A percentile compares a stretch with the other conserved stretches of the same genome.
Evolutionary conservation across 148 eudicot species (phyloP).

Genomic region (Arctostaphylos glauca): DNA sequence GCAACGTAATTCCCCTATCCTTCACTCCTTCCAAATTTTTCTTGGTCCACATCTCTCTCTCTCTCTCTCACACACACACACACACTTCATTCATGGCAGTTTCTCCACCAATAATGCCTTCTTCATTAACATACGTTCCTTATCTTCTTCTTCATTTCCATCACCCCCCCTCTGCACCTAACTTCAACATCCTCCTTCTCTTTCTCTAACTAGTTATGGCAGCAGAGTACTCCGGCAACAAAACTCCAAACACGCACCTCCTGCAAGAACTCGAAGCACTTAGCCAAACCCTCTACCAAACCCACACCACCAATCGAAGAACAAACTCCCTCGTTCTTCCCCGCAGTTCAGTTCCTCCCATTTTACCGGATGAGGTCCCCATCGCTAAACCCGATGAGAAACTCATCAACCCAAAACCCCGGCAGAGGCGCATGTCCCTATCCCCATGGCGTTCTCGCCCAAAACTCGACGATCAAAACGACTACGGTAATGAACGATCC

Average conservation of each 20-base stretch:
- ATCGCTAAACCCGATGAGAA: conserved; percentile 10
- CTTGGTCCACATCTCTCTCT: conserved; percentile 50
- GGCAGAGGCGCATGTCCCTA: conserved; percentile 74
- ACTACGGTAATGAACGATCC: conserved; percentile 20
- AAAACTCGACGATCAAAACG: conserved; percentile 30
- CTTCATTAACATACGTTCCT: neutral
- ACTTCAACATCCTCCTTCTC: neutral
- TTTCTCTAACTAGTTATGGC: conserved; percentile 24
- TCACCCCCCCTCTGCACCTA: conserved; percentile 2
- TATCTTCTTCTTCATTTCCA: conserved; percentile 8
- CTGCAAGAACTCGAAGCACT: conserved; percentile 79
- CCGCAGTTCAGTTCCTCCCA: conserved; percentile 49
- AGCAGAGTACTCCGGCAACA: conserved; percentile 26
- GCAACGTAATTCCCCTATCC: neutral
- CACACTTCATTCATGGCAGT: conserved; percentile 32
- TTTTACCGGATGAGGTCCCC: conserved; percentile 41
- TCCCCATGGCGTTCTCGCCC: conserved; percentile 86
- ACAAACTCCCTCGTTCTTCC: conserved; percentile 81
- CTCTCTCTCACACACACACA: conserved; percentile 15
- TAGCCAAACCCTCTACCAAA: conserved; percentile 64
- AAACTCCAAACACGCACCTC: conserved; percentile 63
- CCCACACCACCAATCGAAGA: conserved; percentile 52
- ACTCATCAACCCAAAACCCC: conserved; percentile 45
- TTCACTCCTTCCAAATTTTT: conserved; percentile 21
- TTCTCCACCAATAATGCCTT: conserved; percentile 43